Conservation (phyloP, 306 rosid species). For the Acacia melanoxylon region DNA sequence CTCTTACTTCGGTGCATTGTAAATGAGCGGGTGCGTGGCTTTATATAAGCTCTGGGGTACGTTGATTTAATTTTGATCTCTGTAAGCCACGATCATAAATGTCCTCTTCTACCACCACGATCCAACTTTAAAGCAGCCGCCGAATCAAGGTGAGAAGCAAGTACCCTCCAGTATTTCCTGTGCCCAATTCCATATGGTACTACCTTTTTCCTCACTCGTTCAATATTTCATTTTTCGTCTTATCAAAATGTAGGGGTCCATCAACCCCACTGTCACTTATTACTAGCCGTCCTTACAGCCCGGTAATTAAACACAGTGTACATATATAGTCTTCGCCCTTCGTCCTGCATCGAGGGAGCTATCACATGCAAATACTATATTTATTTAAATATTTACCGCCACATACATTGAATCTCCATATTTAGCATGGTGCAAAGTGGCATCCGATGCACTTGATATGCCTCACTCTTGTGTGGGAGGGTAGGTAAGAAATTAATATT, state of each 20-base stretch:
- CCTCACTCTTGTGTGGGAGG: slow-evolving; percentile 19
- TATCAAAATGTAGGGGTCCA: not conserved
- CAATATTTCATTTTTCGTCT: not conserved
- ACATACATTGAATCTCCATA: not conserved
- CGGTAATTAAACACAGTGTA: slow-evolving; percentile 5
- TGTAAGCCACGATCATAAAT: slow-evolving; percentile 35
- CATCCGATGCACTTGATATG: not conserved
- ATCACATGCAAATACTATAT: not conserved
- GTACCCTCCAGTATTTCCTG: slow-evolving; percentile 31
- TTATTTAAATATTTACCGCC: not conserved
- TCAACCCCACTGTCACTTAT: slow-evolving; percentile 31
- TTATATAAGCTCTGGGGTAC: slow-evolving; percentile 14
- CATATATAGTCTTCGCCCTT: not conserved
- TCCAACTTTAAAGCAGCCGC: slow-evolving; percentile 48
- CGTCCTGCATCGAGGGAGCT: not conserved
- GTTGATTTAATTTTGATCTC: not conserved
- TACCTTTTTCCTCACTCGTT: slow-evolving; percentile 9
- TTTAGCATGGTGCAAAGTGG: not conserved
- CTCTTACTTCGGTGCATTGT: slow-evolving; percentile 14
- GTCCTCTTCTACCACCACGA: slow-evolving; percentile 46
- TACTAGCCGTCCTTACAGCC: slow-evolving; percentile 41
- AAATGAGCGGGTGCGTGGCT: slow-evolving; percentile 15
- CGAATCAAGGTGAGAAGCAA: slow-evolving; percentile 34
- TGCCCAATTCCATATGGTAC: not conserved
- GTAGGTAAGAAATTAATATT: slow-evolving; percentile 17